A percentile compares a stretch with the other conserved stretches of the same genome.
Conservation (phyloP, 805 yeast species). For the Kodamaea fukazawae region DNA sequence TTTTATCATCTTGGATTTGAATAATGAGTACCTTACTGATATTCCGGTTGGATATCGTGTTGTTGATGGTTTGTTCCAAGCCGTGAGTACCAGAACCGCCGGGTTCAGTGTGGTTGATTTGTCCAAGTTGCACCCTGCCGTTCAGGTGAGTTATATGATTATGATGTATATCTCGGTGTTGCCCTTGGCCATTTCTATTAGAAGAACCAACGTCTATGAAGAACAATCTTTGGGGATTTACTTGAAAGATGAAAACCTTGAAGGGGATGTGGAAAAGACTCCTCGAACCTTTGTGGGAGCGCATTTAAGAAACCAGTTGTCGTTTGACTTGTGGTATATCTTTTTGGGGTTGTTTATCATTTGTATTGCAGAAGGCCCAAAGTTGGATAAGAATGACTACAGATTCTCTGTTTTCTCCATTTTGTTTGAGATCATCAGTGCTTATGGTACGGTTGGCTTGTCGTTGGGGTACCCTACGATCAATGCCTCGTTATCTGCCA, state of each 20-base stretch:
- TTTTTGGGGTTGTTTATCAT: constrained; percentile 82
- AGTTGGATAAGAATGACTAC: constrained; percentile 42
- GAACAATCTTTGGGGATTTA: constrained; percentile 96
- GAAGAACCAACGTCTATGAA: constrained; percentile 97
- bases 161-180: constrained; percentile 98
- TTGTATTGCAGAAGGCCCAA: constrained; percentile 79
- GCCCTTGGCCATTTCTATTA: constrained; percentile 92
- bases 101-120: constrained; percentile 79
- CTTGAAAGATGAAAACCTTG: constrained; percentile 30
- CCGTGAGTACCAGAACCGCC: constrained; percentile 90
- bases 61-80: constrained; percentile 83
- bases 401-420: constrained; percentile 67
- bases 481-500: constrained; percentile 67
- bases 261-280: constrained; percentile 36
- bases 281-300: constrained; percentile 70
- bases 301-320: constrained; percentile 87
- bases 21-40: constrained; percentile 43
- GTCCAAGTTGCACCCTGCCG: constrained; percentile 76
- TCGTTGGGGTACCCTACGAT: constrained; percentile 77
- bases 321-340: constrained; percentile 93
- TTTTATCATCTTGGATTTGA: constrained; percentile 74
- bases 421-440: constrained; percentile 86
- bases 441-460: constrained; percentile 95
- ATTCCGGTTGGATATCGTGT: constrained; percentile 68
- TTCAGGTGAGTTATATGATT: constrained; percentile 87